phyloP scores from a whole-genome alignment of 2,329 filamentous ascomycete species.

The Cladobotryum mycophilum region DNA sequence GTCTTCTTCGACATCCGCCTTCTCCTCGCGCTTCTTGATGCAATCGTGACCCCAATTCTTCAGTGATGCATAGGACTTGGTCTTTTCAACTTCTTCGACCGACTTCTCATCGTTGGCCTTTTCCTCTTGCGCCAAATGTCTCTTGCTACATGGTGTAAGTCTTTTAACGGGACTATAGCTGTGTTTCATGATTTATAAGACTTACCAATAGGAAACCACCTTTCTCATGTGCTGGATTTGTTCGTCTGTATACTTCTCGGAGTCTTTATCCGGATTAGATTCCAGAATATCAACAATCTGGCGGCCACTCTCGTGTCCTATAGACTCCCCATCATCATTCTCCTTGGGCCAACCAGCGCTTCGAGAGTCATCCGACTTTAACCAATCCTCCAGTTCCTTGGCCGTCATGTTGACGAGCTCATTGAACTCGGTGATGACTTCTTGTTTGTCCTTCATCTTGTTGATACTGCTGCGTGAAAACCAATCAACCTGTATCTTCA shows the following conservation, averaged over 20 bases:
- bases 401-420: constrained; percentile 60
- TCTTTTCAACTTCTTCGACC: constrained; percentile 37
- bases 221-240: constrained; percentile 54
- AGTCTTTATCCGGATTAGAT: constrained; percentile 53
- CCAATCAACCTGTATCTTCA: no score
- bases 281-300: constrained; percentile 58
- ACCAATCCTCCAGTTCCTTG: constrained; percentile 55
- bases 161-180: no score
- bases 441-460: constrained; percentile 20
- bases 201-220: constrained; percentile 55
- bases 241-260: constrained; percentile 49
- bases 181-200: not conserved
- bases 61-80: constrained; percentile 50
- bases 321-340: constrained; percentile 51
- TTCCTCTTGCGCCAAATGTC: constrained; percentile 59
- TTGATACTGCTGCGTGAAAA: not conserved
- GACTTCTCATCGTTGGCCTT: constrained; percentile 49
- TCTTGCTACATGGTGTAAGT: constrained; percentile 37
- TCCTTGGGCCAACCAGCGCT: constrained; percentile 56
- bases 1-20: constrained; percentile 9
- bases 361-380: constrained; percentile 51
- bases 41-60: constrained; percentile 58
- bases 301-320: constrained; percentile 58
- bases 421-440: constrained; percentile 53
- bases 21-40: constrained; percentile 32